Evolutionary conservation across 768 basidiomycete genomes (phyloP), one percentile per base, ranked within the genome.

Genomic region (Leccinum broughii): DNA sequence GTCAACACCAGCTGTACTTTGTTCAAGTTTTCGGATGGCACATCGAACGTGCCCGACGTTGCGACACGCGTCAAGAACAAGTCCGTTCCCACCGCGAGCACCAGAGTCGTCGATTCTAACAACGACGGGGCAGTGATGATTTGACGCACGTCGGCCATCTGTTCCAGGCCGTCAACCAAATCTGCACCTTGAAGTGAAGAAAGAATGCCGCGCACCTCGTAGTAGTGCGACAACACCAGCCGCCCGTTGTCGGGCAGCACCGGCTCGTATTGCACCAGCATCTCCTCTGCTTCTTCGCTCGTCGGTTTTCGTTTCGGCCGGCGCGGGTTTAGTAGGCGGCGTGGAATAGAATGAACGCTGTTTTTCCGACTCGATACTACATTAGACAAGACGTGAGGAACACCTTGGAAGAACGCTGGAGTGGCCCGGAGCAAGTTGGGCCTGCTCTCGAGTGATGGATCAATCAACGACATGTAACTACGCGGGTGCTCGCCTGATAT

Each of bases 11-110:
- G 80, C 73, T 98, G 96, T 1, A 77, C 80, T 78, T 98, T 97
- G 78, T 98, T 98, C 75, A 98, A 98, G 68, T 80, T 87, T 72
- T 95, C 90, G 66, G 84, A 92, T 8, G 98, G 83, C 26, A 97
- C 87, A 69, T 98, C 96, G 67, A 98, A 98, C 20, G 93, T 93
- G 44, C 85, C 86, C 11, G 93, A 95, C 2, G 95, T 93, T 41
- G 91, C 83, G 4, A 92, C 82, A 15, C 93, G 84, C 11, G 92
- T 92, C 28, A 87, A 77, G 82, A 98, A 98, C 64, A 98, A 79
- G 75, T 98, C 96, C 8, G 95, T 80, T 5, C 96, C 95, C 67
- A 88, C 86, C 1, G 87, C 85, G 68, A 98, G 86, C 28, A 98
- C 84, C 6, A 98, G 76, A 0, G 94, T 94, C 0, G 94, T 98